Percentiles rank a stretch among this genome's conserved stretches.
Evolutionary conservation across 1,284 basidiomycete genomes (phyloP).

Genomic region (Somion occarium): DNA sequence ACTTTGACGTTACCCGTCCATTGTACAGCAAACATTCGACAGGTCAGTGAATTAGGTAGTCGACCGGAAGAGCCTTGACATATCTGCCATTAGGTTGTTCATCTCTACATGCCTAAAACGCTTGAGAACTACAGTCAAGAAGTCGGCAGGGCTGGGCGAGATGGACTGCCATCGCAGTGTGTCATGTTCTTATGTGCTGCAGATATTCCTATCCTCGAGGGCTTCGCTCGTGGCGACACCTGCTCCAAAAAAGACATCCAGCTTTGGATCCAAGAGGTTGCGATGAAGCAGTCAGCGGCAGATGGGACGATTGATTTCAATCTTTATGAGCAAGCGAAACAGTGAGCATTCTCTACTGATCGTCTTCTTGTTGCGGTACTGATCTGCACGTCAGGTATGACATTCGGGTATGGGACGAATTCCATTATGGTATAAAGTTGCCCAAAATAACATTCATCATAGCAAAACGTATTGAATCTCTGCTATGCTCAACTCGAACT

Average conservation of each 20-base stretch:
- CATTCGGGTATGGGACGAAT: conserved; percentile 31
- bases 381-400: conserved; percentile 27
- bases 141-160: conserved; percentile 72
- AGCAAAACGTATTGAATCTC: conserved; percentile 42
- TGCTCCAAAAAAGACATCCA: conserved; percentile 34
- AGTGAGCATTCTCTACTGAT: conserved; percentile 23
- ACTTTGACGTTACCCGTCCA: neutral
- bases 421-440: neutral
- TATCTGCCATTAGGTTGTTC: conserved; percentile 49
- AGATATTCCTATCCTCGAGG: conserved; percentile 41
- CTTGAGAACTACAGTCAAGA: conserved; percentile 71
- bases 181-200: conserved; percentile 43
- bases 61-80: neutral
- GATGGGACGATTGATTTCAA: conserved; percentile 40
- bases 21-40: conserved; percentile 26
- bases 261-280: conserved; percentile 39
- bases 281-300: conserved; percentile 28
- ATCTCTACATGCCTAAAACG: conserved; percentile 63
- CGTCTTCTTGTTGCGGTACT: neutral
- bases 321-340: conserved; percentile 37
- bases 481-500: conserved; percentile 49
- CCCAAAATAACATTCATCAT: conserved; percentile 6
- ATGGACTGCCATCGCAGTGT: conserved; percentile 58
- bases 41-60: conserved; percentile 17
- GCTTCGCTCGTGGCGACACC: conserved; percentile 43